Conservation (phyloP, 139 green algal species). For the Coelastrella sp. region DNA sequence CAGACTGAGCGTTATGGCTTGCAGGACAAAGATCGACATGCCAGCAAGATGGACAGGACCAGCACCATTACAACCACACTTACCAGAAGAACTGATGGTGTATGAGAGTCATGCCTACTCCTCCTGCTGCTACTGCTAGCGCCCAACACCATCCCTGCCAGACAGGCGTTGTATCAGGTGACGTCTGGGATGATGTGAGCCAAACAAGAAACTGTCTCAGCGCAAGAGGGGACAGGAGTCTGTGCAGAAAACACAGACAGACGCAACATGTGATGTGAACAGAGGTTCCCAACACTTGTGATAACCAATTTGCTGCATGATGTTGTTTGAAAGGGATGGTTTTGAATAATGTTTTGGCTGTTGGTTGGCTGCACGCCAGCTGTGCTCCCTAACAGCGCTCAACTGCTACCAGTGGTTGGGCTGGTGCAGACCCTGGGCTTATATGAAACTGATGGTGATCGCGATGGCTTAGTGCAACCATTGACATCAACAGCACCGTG, state of each 20-base stretch:
- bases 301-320: no score
- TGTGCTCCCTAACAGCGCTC: no score
- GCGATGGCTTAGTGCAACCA: no score
- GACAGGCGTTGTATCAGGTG: constrained; percentile 31
- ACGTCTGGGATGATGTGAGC: constrained; percentile 59
- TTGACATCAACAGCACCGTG: no score
- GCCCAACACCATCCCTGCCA: constrained; percentile 83
- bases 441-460: no score
- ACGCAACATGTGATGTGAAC: not conserved
- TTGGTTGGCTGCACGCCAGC: no score
- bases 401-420: no score
- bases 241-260: constrained; percentile 34
- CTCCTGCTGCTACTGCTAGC: constrained; percentile 58
- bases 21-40: not conserved
- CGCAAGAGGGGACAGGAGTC: constrained; percentile 72
- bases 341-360: no score
- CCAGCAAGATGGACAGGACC: no score
- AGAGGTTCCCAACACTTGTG: not conserved
- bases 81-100: constrained; percentile 89
- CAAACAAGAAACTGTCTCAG: constrained; percentile 80
- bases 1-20: not conserved
- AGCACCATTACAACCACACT: not conserved
- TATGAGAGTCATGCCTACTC: constrained; percentile 68
- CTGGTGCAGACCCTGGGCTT: no score
- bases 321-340: no score